Evolutionary conservation across 208 protist genomes (phyloP), one percentile per base, ranked within the genome.

Genomic region (Trypanosoma cruzi): DNA sequence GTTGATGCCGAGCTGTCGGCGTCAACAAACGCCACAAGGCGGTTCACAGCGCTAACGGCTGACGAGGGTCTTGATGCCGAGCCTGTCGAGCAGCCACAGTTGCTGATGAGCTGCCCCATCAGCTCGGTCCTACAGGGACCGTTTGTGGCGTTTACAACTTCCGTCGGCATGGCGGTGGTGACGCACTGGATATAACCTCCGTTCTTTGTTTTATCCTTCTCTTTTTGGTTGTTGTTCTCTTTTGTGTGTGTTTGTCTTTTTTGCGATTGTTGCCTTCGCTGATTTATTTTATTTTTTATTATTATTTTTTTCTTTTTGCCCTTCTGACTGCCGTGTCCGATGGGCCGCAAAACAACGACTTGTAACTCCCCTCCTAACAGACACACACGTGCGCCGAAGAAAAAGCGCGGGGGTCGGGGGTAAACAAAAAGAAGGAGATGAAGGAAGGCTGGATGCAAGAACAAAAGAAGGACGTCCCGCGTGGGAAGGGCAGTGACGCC

Each of bases 11-110:
- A 11, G 16, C 32, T 20, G 62, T 46, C 62, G 2, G 18, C 18
- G 20, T 67, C 62, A 2, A 42, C 49, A 57, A 57, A 67, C 29
- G 62, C 46, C 29, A 44, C n/a, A 13, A 67, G 29, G 26, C 62
- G 65, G 34, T 29, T 52, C 20, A 44, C n/a, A 18, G 65, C 54
- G 22, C 28, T 22, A 10, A 2, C 65, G 10, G n/a, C 22, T 18
- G 26, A 49, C n/a, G n/a, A 10, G 3, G 7, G 5, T 4, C 4
- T n/a, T 32, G 52, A 32, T 14, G 8, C 52, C n/a, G 52, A 16
- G 11, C 7, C 4, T 56, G 53, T 4, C 20, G 52, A 32, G 13
- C 53, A 13, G 4, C 52, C 7, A 29, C 56, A 52, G 46, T 55
- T 54, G 10, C 13, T 29, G 54, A 54, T 20, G 32, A 63, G 53